Evolutionary conservation across 371 early-diverging fungal species (phyloP).

Genomic region (Mucor circinelloides): DNA sequence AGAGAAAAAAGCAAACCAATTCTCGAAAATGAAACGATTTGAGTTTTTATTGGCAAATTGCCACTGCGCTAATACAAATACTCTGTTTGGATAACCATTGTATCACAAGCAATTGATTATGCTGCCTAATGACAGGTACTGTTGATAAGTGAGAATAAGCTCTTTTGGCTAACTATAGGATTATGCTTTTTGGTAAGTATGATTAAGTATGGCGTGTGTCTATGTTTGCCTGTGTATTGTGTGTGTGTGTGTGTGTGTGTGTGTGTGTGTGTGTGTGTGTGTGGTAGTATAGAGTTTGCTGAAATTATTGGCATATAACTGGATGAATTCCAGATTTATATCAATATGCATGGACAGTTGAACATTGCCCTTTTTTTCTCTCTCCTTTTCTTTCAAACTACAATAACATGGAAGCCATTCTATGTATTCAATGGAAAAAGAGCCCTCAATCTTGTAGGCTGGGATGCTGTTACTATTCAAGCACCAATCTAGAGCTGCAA

Average conservation of each 20-base stretch:
- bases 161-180: no score
- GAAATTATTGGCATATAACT: not conserved
- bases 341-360: not conserved
- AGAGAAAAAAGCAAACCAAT: not conserved
- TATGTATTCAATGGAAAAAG: constrained; percentile 46
- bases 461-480: constrained; percentile 60
- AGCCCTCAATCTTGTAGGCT: constrained; percentile 22
- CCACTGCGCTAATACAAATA: not conserved
- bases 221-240: no score
- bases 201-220: no score
- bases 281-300: no score
- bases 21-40: constrained; percentile 1
- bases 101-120: not conserved
- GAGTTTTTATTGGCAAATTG: not conserved
- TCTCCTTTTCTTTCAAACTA: not conserved
- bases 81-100: not conserved
- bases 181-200: no score
- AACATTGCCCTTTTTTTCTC: not conserved
- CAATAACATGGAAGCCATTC: constrained; percentile 28
- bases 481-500: constrained; percentile 39
- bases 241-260: no score
- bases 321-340: not conserved
- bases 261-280: no score
- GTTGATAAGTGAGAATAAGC: no score
- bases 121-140: no score